Base-by-base conservation (phyloP, 768 basidiomycete species). In the Xanthoconium purpureum region DNA sequence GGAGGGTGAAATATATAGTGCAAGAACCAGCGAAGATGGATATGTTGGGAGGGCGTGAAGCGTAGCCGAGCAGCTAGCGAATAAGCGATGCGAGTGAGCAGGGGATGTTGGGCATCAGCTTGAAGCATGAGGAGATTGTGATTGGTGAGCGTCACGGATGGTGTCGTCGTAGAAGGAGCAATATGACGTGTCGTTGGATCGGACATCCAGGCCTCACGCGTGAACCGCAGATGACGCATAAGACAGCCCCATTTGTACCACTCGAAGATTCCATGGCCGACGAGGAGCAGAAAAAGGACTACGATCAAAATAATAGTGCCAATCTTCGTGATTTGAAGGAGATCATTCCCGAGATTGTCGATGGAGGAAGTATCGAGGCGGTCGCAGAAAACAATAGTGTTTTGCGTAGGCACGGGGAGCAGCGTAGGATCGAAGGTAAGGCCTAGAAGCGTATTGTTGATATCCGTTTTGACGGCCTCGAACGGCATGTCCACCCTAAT, bases 1-100 rank as follows among this genome's bases (percentile, higher is more conserved):
- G 92, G 90, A 3, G 93, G 84, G 66, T 98, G 91, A 71, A 94
- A 91, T 56, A 99, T 77, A 74, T 97, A 97, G 64, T 89, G 82
- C 65, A 90, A 78, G 73, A 96, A 92, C 92, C 94, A 99, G 56
- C 85, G 84, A 17, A 91, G 72, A 63, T 90, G 81, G 28, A 80
- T 81, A 63, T 91, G 82, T 56, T 88, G 80, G 37, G 78, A 73
- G 7, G 85, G 80, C 9, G 79, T 78, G 56, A 93, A 74, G 42
- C 71, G 80, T 33, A 92, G 66, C 47, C 73, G 68, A 6, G 72
- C 55, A 7, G 83, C 76, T 7, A 92, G 56, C 20, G 69, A 69
- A 66, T 85, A 84, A 39, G 81, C 78, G 55, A 90, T 77, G 52
- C 80, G 83, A 8, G 84, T 85, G 46, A 93, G 74, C 39, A 94